These are phyloP conservation scores for Strobilomyces confusus DNA, from an alignment of 768 basidiomycete species.

Conservation along the genomic window DNA sequence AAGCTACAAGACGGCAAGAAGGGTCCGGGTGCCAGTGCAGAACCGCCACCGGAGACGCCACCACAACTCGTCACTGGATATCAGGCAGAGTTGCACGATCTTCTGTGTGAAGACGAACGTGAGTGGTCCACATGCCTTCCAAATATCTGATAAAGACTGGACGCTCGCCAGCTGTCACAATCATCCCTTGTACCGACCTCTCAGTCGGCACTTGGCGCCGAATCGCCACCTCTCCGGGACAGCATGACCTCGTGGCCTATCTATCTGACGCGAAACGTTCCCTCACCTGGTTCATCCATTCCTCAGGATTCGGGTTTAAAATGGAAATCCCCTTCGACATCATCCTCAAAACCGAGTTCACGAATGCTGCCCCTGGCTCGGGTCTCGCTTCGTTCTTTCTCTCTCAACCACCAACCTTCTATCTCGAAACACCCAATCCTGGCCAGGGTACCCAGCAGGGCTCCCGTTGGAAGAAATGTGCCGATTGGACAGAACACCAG, in stretches of 20 bases:
- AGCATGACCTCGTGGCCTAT: conserved; percentile 73
- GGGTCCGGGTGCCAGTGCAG: conserved; percentile 30
- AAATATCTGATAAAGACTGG: background rate
- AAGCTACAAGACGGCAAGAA: conserved; percentile 65
- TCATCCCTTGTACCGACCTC: conserved; percentile 74
- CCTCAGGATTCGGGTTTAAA: conserved; percentile 71
- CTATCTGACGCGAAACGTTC: conserved; percentile 62
- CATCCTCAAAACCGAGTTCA: conserved; percentile 56
- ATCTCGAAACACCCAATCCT: conserved; percentile 44
- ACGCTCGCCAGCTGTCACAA: conserved; percentile 51
- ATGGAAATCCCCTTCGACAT: conserved; percentile 76
- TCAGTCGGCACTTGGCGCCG: conserved; percentile 78
- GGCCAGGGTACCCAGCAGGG: conserved; percentile 26
- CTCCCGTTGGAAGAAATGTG: conserved; percentile 58
- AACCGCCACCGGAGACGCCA: conserved; percentile 44
- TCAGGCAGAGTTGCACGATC: conserved; percentile 55
- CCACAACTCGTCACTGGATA: conserved; percentile 49
- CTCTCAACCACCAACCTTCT: conserved; percentile 66
- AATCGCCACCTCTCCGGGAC: conserved; percentile 49
- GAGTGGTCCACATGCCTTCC: conserved; percentile 28
- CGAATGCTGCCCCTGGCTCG: conserved; percentile 48
- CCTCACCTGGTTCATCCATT: conserved; percentile 77
- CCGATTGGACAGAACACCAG: conserved; percentile 74
- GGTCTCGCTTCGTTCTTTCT: conserved; percentile 63
- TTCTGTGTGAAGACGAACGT: conserved; percentile 80